Base-by-base conservation (phyloP, 805 yeast species). In the Kazachstania kunashirensis region DNA sequence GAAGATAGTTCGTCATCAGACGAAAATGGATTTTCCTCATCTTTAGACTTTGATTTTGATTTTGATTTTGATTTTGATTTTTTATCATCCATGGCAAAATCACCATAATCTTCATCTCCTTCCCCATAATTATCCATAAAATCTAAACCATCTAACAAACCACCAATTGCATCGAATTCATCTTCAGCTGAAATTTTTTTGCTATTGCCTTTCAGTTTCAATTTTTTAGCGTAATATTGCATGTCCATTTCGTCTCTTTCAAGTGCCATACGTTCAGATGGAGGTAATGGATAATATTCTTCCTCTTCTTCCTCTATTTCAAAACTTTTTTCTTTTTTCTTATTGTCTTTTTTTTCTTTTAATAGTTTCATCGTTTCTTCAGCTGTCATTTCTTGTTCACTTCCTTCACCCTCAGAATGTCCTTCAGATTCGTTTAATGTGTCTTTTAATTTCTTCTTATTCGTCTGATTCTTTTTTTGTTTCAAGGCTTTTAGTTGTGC, bases 141-240 rank as follows among this genome's bases (percentile, higher is more conserved):
- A 41, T 64, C 69, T 29, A 66, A 47, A 19, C 88, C 95, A 36
- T 84, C 95, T 4, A 86, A 62, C 16, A 86, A 54, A n/a, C 86
- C 94, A 31, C 83, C 95, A 33, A 86, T 65, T 2, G 79, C 72
- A 57, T 85, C 95, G 50, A 80, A 82, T 11, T 76, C 85, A 27
- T 70, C 77, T 3, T 52, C 52, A 3, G 64, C 64, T 29, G 36
- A 56, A 43, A 70, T 71, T 26, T 67, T 59, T 32, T 79, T 63
- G 12, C 65, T 66, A 37, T 67, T 69, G 0, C 75, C 73, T 44
- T 76, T 76, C 47, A 83, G 55, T 1, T 94, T 94, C 8, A 88
- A 65, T 49, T 82, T 79, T 44, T 79, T 80, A 3, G 96, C 88
- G 55, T 85, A 88, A 52, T 79, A 84, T 29, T 71, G 75, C 61